Conservation (phyloP, 148 eudicot species). For the Silene uniflora region DNA sequence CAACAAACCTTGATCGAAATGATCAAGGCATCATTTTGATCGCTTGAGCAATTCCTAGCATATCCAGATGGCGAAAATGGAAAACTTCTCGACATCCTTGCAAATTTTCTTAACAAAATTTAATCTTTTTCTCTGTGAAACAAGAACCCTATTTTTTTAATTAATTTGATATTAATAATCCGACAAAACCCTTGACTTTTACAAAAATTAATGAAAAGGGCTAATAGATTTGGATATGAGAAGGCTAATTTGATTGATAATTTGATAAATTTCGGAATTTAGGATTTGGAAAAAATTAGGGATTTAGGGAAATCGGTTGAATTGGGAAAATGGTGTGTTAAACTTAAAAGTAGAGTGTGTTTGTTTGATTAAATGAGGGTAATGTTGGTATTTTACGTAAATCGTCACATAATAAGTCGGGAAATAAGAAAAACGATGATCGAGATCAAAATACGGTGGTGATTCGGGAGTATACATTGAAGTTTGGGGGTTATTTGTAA, state of each 20-base stretch:
- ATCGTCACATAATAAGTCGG: too few species aligned
- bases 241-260: background rate
- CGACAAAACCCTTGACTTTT: constrained; percentile 5
- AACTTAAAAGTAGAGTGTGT: too few species aligned
- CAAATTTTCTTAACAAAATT: background rate
- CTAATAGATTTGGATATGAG: constrained; percentile 6
- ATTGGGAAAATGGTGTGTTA: too few species aligned
- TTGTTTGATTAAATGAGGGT: too few species aligned
- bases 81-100: constrained; percentile 81
- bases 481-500: too few species aligned
- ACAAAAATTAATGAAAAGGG: constrained; percentile 10
- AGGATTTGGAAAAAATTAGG: too few species aligned
- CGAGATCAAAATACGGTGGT: too few species aligned
- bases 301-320: too few species aligned
- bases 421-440: too few species aligned
- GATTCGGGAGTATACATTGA: too few species aligned
- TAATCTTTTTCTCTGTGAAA: background rate
- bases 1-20: constrained; percentile 96
- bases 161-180: background rate
- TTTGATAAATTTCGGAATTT: too few species aligned
- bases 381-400: too few species aligned
- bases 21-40: constrained; percentile 66
- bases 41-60: constrained; percentile 38
- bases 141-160: constrained; percentile 2
- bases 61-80: constrained; percentile 68